Percentiles rank a stretch among this genome's conserved stretches.
phyloP scores from a whole-genome alignment of 768 basidiomycete genomes.

The Pholiota microspora region DNA sequence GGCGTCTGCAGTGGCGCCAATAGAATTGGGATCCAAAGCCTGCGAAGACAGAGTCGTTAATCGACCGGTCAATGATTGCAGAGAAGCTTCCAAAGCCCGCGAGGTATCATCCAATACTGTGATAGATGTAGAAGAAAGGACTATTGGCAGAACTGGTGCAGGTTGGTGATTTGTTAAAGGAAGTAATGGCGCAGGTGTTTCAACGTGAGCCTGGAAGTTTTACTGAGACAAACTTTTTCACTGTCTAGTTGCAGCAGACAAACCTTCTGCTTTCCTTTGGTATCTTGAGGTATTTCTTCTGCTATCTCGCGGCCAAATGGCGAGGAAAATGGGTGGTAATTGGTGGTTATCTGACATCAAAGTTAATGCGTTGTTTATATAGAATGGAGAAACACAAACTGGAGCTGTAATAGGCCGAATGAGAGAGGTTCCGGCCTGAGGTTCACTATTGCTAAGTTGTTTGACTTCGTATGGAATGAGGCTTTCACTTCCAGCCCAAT shows the following conservation, averaged over 20 bases:
- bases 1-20: slow-evolving; percentile 64
- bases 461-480: slow-evolving; percentile 27
- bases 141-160: neutral
- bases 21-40: slow-evolving; percentile 42
- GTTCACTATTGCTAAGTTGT: neutral
- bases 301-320: slow-evolving; percentile 7
- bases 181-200: neutral
- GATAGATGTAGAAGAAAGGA: neutral
- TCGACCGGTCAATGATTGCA: slow-evolving; percentile 50
- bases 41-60: slow-evolving; percentile 43
- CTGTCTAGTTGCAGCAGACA: neutral
- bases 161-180: neutral
- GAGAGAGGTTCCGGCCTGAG: slow-evolving; percentile 3
- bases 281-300: neutral
- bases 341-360: neutral
- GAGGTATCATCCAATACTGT: slow-evolving; percentile 12
- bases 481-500: slow-evolving; percentile 47
- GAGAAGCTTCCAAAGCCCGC: slow-evolving; percentile 46
- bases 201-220: neutral
- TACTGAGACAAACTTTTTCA: neutral
- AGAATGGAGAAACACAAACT: neutral
- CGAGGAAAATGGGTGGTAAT: slow-evolving; percentile 9
- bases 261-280: slow-evolving; percentile 1
- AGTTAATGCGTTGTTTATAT: neutral
- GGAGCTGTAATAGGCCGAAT: neutral